Evolutionary conservation across 306 rosid species (phyloP).

Genomic region (Pyrus bretschneideri): DNA sequence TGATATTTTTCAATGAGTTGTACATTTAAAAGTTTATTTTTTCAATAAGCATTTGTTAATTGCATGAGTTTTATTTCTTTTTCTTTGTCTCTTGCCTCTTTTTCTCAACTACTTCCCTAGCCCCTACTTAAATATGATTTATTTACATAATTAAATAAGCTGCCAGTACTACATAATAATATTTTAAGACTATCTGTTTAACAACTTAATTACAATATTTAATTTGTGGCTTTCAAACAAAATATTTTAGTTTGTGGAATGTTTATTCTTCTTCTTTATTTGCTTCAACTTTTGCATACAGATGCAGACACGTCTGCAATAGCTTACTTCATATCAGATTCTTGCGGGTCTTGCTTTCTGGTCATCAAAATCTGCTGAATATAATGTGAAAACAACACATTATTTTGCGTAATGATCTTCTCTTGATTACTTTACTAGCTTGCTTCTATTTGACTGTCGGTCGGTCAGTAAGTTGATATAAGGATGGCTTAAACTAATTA

Average conservation of each 20-base stretch:
- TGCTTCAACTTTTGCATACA: slow-evolving; percentile 20
- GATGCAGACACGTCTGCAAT: slow-evolving; percentile 7
- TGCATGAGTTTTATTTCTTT: neutral
- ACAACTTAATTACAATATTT: neutral
- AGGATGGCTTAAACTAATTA: neutral
- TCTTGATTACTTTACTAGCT: slow-evolving; percentile 3
- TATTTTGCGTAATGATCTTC: slow-evolving; percentile 11
- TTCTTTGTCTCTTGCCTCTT: neutral
- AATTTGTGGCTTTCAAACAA: neutral
- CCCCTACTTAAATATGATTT: neutral
- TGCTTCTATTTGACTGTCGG: neutral
- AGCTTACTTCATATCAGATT: slow-evolving; percentile 1
- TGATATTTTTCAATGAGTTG: neutral
- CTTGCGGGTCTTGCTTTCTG: neutral
- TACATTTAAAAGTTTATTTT: neutral
- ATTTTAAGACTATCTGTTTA: neutral
- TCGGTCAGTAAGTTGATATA: neutral
- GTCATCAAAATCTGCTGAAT: neutral
- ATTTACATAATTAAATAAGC: neutral
- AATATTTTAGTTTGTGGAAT: neutral
- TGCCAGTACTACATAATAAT: neutral
- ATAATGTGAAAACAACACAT: neutral
- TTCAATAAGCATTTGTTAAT: neutral
- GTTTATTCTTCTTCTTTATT: neutral
- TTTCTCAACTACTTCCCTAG: neutral